Evolutionary conservation across 768 basidiomycete genomes (phyloP), one percentile per base, ranked within the genome.

Genomic region (Leccinum olivaceopallidum): DNA sequence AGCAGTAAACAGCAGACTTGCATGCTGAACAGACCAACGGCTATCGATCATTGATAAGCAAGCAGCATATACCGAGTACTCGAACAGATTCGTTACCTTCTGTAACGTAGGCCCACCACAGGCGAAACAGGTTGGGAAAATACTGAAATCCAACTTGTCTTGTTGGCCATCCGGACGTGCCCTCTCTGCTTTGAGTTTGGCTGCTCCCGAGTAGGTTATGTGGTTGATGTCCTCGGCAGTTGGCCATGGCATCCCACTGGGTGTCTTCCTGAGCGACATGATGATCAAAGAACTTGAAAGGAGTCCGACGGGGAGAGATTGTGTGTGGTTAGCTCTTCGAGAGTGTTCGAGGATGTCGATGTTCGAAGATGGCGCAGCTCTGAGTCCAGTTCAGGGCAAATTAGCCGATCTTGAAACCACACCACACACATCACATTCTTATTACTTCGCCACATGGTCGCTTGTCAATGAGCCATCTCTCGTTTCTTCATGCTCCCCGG

Each of bases 1-100:
- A 71, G 59, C 74, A 74, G 42, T 74, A 74, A 36, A 74, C n/a
- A 16, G 64, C 60, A 8, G 73, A 69, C 56, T 50, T 73, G 37
- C 74, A 74, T 51, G 64, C 69, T 10, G 67, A 67, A 58, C 74
- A 75, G 30, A 75, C 55, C 48, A 63, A 58, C 5, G 71, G 57
- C 74, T 74, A 55, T 60, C 22, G 39, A 48, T 24, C 42, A 53
- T 14, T 24, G 49, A 42, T 60, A 36, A 63, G 48, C 42, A 50
- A 55, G 32, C 14, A 39, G 50, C 37, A 32, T 4, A 18, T 48
- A 16, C 24, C 20, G 8, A 24, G 4, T 26, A 50, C 28, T 55
- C 9, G 30, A 50, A 36, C 24, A 28, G 20, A 39, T 10, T 14
- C n/a, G 6, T 34, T 24, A 74, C 73, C 67, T 71, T 74, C 10